These are phyloP conservation scores for Vitellaria paradoxa DNA, from an alignment of 179 eudicot genomes.

Conservation along the genomic window DNA sequence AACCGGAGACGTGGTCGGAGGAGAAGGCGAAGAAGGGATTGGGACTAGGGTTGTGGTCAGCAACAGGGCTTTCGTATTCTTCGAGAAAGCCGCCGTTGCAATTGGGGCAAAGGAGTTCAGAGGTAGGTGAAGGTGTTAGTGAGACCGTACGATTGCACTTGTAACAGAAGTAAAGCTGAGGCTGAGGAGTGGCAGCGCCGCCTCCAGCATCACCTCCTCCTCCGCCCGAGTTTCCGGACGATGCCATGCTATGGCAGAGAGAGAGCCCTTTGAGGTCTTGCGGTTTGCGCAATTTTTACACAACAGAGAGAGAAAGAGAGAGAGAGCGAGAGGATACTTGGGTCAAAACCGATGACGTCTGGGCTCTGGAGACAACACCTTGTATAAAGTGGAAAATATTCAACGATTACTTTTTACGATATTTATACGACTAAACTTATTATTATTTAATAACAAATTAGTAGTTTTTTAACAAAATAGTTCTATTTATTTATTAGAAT, in stretches of 20 bases:
- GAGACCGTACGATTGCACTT: constrained; percentile 59
- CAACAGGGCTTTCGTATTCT: constrained; percentile 39
- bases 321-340: no score
- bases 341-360: no score
- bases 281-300: no score
- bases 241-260: neutral
- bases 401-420: no score
- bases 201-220: neutral
- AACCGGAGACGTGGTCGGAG: constrained; percentile 10
- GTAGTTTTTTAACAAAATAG: no score
- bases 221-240: constrained; percentile 6
- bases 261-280: no score
- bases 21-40: constrained; percentile 6
- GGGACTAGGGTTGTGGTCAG: constrained; percentile 23
- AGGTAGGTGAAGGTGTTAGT: constrained; percentile 30
- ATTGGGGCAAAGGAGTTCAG: constrained; percentile 50
- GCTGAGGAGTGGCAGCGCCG: neutral
- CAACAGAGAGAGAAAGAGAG: no score
- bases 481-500: no score
- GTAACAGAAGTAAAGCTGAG: constrained; percentile 49
- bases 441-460: no score
- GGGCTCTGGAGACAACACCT: no score
- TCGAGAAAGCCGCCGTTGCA: constrained; percentile 69
- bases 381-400: no score
- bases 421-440: no score